A percentile compares a stretch with the other conserved stretches of the same genome.
These are phyloP conservation scores for Cynanchum wilfordii DNA, from an alignment of 257 asterid genomes.

Conservation along the genomic window DNA sequence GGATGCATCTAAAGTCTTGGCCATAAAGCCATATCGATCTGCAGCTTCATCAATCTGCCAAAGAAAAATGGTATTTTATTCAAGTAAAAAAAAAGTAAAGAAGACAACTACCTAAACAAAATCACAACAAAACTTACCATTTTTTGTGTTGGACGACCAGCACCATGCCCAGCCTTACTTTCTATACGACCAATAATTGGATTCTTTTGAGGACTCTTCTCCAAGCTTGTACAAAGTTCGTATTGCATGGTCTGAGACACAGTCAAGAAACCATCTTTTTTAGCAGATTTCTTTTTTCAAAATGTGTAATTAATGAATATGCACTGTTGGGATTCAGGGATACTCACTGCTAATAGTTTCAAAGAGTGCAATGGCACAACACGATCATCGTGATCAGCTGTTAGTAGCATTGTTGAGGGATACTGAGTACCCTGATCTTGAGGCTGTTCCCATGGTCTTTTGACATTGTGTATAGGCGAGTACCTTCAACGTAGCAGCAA, in stretches of 20 bases:
- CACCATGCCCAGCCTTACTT: constrained; percentile 92
- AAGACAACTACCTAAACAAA: not conserved
- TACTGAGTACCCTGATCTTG: constrained; percentile 43
- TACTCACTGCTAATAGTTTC: constrained; percentile 76
- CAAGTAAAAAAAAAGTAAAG: not conserved
- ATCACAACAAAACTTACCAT: constrained; percentile 28
- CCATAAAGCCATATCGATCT: constrained; percentile 83
- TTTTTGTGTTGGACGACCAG: constrained; percentile 89
- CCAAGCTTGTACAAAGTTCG: constrained; percentile 58
- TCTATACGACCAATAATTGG: constrained; percentile 79
- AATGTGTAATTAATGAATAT: not conserved
- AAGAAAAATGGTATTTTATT: not conserved
- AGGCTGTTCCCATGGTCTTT: constrained; percentile 82
- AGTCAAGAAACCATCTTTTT: constrained; percentile 7
- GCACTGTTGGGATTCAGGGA: not conserved
- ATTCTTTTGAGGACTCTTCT: constrained; percentile 66
- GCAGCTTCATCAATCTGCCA: constrained; percentile 76
- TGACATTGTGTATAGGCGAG: constrained; percentile 89
- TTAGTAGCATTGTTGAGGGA: constrained; percentile 85
- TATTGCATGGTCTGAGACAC: constrained; percentile 71
- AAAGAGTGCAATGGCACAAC: constrained; percentile 96
- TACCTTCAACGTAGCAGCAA: constrained; percentile 40
- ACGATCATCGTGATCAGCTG: constrained; percentile 98
- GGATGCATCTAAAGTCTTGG: constrained; percentile 57
- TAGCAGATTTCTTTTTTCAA: not conserved